Evolutionary conservation across 768 basidiomycete genomes (phyloP), one percentile per base, ranked within the genome.

Genomic region (Trametopsis cervina): DNA sequence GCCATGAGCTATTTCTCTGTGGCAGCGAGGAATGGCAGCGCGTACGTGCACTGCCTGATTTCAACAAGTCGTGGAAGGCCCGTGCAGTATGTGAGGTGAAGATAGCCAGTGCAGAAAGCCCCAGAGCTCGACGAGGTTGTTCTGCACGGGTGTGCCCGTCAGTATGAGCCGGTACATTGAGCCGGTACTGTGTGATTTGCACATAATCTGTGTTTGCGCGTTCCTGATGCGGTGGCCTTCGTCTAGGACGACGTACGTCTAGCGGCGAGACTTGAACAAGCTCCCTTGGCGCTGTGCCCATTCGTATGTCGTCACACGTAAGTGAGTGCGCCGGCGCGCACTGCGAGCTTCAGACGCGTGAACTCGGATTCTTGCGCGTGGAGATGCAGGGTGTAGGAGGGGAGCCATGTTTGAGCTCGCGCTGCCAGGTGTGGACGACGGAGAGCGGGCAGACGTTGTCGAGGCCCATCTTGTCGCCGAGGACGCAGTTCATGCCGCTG

Each of bases 181-280:
- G 13, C 76, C 73, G 17, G 80, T 42, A 27, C 77, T 74, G 45
- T 78, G 77, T 12, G 84, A 57, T 42, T 77, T 80, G 47, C 64
- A 57, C 2, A 78, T 63, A 5, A 82, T 53, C 21, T 74, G 72
- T 18, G 77, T 77, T 29, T 76, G 77, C 9, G 77, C 64, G 53
- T 85, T 85, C 66, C 86, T 86, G 66, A 88, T 83, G 56, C 72
- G 75, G 64, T 88, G 85, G 4, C 81, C 81, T 58, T 83, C 81
- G 51, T 83, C 81, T 10, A 83, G 70, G 4, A 81, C 78, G 50
- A 75, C 74, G 47, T 78, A 80, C 20, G 60, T 72, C 78, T 72
- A 87, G 9, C 67, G 74, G 15, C 66, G 70, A 41, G 64, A 70
- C 66, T 78, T 87, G 69, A 83, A 75, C 80, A 80, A 83, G 6